Percentiles rank a stretch among this genome's conserved stretches.
These are phyloP conservation scores for Metschnikowia lunata DNA, from an alignment of 805 yeast species.

Conservation along the genomic window DNA sequence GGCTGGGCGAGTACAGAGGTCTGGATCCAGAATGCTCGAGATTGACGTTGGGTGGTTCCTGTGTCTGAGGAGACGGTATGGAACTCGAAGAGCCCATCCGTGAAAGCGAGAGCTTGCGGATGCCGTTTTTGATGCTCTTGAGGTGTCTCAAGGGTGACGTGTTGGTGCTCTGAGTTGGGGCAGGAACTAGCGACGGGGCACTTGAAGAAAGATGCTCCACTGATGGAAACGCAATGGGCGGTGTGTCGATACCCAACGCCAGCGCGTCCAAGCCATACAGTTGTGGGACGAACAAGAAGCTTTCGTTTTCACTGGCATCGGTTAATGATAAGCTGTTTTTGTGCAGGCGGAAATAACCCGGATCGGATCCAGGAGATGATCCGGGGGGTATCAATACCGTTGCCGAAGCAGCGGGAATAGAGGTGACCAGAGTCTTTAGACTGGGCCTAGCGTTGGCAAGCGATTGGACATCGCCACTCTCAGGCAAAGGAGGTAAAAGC, in stretches of 20 bases:
- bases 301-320: constrained; percentile 2
- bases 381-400: not conserved
- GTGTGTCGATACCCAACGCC: constrained; percentile 18
- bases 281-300: constrained; percentile 5
- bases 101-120: constrained; percentile 33
- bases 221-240: constrained; percentile 17
- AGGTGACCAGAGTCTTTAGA: too few species aligned
- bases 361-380: not conserved
- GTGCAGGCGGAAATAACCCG: not conserved
- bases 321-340: not conserved
- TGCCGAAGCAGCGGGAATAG: too few species aligned
- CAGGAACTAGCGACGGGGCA: not conserved
- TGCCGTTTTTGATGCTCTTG: constrained; percentile 35
- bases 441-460: too few species aligned
- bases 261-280: constrained; percentile 27
- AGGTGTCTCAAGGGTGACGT: constrained; percentile 34
- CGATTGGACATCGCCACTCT: constrained; percentile 2
- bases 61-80: constrained; percentile 4
- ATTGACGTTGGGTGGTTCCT: not conserved
- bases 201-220: not conserved
- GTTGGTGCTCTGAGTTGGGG: constrained; percentile 2
- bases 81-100: constrained; percentile 9
- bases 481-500: constrained; percentile 25
- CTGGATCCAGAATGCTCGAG: not conserved
- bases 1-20: constrained; percentile 6